phyloP scores from a whole-genome alignment of 2,329 filamentous ascomycete genomes.

The Fusarium sp. region DNA sequence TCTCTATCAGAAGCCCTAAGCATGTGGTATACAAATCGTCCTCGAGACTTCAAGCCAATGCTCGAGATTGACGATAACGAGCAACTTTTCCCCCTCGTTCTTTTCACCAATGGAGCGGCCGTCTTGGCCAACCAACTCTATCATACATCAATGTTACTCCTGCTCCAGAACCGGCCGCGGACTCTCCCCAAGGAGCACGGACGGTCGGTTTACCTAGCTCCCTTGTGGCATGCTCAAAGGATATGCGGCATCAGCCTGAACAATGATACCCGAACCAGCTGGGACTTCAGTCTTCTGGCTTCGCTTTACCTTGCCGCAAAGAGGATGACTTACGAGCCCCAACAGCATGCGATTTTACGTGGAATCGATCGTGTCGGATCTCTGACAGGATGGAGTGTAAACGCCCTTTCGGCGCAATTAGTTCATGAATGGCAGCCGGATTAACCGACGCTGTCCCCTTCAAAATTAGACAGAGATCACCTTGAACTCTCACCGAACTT shows the following conservation, averaged over 20 bases:
- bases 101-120: constrained; percentile 57
- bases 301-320: constrained; percentile 63
- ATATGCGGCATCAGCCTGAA: constrained; percentile 66
- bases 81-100: constrained; percentile 53
- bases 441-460: constrained; percentile 16
- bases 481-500: constrained; percentile 42
- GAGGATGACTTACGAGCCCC: constrained; percentile 64
- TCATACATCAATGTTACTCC: constrained; percentile 68
- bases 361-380: constrained; percentile 56
- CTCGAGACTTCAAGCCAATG: constrained; percentile 54
- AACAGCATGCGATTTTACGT: constrained; percentile 60
- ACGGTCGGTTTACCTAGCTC: constrained; percentile 55
- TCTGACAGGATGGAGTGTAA: constrained; percentile 61
- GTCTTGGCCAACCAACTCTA: constrained; percentile 70
- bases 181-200: constrained; percentile 54
- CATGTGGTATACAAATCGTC: constrained; percentile 53
- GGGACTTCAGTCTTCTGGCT: constrained; percentile 65
- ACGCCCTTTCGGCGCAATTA: constrained; percentile 44
- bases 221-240: constrained; percentile 64
- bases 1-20: constrained; percentile 51
- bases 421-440: constrained; percentile 50
- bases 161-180: constrained; percentile 67
- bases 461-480: constrained; percentile 2
- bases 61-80: constrained; percentile 52
- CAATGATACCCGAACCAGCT: constrained; percentile 61